Evolutionary conservation across 116 monocot species (phyloP), one percentile per base, ranked within the genome.

Genomic region (Iris pallida): DNA sequence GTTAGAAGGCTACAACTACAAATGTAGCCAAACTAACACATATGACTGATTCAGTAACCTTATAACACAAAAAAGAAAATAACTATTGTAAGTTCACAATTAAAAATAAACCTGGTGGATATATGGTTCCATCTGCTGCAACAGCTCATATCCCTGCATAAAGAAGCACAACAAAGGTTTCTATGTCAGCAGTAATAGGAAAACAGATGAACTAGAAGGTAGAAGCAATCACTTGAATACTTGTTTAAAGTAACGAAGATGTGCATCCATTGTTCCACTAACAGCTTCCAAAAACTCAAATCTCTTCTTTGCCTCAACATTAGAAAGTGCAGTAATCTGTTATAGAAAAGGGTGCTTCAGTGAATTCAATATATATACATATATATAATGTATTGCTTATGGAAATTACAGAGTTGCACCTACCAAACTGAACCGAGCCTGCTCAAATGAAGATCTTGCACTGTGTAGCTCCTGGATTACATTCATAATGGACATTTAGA

Each of bases 111-210:
- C 98, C 90, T 99, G 98, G 65, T 99, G 73, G 57, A 99, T 99
- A 66, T 99, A 99, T 64, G 98, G 98, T 70, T 99, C 98, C 98
- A 99, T 99, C 63, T 99, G 98, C 83, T 93, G 98, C 75, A 99
- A 73, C 62, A 99, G 68, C 49, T 99, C 98, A 68, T 99, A 99
- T 19, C 98, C 98, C 98, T 99, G 72, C 69, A 79, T 20, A 62
- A 65, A 40, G 71, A 49, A 41, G 45, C 46, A 72, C 10, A 77
- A 16, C 16, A 68, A 74, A 56, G 10, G 10, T 8, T 51, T 43
- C 18, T 14, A 63, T 43, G 42, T 67, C 6, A 61, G 48, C 48
- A 65, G 42, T 45, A 54, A n/a, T 15, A 20, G 53, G 5, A 20
- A 42, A 55, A 68, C 5, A 14, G 45, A 69, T 19, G 30, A 41